Conservation (phyloP, 1,284 basidiomycete species). For the Apiotrichum sp. region DNA sequence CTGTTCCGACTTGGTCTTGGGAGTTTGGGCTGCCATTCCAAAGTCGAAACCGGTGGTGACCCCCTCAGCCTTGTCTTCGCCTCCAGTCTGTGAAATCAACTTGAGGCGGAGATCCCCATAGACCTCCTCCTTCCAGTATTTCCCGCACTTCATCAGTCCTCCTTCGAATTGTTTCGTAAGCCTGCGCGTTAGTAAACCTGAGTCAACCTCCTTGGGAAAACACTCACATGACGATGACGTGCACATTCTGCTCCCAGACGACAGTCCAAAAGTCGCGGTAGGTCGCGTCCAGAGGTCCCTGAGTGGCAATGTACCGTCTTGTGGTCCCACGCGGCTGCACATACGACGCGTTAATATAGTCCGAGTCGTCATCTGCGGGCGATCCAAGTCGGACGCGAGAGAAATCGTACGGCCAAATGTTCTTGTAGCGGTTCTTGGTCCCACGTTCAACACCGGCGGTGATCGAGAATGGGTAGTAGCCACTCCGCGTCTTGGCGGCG, state of each 20-base stretch:
- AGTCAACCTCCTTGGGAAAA: not conserved
- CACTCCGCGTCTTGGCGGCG: constrained; percentile 1
- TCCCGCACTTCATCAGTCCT: constrained; percentile 79
- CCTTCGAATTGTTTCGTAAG: constrained; percentile 88
- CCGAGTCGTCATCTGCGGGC: constrained; percentile 56
- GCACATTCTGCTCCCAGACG: constrained; percentile 53
- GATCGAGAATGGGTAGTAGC: constrained; percentile 77
- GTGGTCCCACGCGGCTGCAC: constrained; percentile 76
- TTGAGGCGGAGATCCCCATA: constrained; percentile 67
- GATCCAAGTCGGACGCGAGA: constrained; percentile 64
- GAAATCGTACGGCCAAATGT: constrained; percentile 91
- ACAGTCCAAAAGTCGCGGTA: constrained; percentile 88
- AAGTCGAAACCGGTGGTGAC: constrained; percentile 46
- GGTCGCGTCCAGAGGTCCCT: constrained; percentile 86
- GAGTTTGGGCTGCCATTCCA: constrained; percentile 20
- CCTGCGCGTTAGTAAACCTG: constrained; percentile 69
- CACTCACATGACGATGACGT: constrained; percentile 62
- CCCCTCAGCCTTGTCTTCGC: constrained; percentile 31
- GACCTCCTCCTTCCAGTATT: constrained; percentile 72
- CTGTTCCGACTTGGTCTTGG: not conserved
- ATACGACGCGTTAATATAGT: constrained; percentile 90
- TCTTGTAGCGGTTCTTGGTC: constrained; percentile 78
- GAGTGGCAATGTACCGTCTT: constrained; percentile 87
- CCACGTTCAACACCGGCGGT: constrained; percentile 94
- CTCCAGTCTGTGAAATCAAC: constrained; percentile 59